Percentiles rank a stretch among this genome's conserved stretches.
These are phyloP conservation scores for Microbotryum silenes-acaulis DNA, from an alignment of 1,284 basidiomycete genomes.

Conservation along the genomic window DNA sequence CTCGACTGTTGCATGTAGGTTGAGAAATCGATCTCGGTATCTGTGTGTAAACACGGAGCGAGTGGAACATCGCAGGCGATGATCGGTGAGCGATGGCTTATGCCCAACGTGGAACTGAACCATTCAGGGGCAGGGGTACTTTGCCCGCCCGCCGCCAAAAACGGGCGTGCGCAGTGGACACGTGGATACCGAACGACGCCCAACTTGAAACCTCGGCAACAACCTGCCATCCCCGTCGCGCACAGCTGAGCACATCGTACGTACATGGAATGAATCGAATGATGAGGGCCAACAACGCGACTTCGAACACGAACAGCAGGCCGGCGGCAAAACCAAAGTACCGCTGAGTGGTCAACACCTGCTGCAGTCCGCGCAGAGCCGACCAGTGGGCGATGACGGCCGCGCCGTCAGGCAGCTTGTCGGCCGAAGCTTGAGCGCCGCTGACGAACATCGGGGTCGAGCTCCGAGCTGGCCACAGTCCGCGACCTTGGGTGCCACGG, in stretches of 20 bases:
- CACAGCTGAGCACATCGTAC: slow-evolving; percentile 36
- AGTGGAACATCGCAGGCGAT: slow-evolving; percentile 4
- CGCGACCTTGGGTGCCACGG: no score
- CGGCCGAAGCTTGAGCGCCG: no score
- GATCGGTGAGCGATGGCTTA: background rate
- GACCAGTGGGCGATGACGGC: no score
- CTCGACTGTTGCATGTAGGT: slow-evolving; percentile 85
- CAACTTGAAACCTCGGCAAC: slow-evolving; percentile 2
- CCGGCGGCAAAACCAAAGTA: slow-evolving; percentile 1
- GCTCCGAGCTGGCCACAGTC: no score
- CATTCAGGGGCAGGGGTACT: background rate
- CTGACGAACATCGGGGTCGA: no score
- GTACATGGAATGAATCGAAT: slow-evolving; percentile 71
- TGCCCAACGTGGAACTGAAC: slow-evolving; percentile 1
- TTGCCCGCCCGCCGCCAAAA: background rate
- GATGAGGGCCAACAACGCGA: slow-evolving; percentile 63
- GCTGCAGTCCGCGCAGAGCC: no score
- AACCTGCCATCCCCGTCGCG: background rate
- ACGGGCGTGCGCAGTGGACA: background rate
- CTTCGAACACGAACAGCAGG: slow-evolving; percentile 59
- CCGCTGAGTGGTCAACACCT: no score
- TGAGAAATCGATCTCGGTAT: slow-evolving; percentile 98
- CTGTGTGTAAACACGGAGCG: slow-evolving; percentile 43
- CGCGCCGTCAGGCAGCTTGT: no score
- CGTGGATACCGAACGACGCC: slow-evolving; percentile 1